phyloP scores from a whole-genome alignment of 2,329 filamentous ascomycete species.

The Sporothrix brunneoviolacea region DNA sequence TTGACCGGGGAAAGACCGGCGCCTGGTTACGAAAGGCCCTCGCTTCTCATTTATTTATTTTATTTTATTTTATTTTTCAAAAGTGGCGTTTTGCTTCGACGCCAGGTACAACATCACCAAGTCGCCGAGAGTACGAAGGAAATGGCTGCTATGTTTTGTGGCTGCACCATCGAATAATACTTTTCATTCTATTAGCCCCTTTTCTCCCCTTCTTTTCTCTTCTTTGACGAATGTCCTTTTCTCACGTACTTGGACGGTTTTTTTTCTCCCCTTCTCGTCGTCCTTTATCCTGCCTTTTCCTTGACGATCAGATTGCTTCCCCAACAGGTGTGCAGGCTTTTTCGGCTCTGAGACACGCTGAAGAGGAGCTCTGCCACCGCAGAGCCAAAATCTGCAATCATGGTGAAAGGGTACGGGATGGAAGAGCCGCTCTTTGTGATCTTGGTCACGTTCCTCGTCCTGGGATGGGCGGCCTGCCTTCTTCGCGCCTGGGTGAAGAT shows the following conservation, averaged over 20 bases:
- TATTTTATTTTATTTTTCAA: background rate
- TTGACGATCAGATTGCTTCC: no score
- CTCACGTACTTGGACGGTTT: no score
- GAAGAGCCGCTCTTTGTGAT: slow-evolving; percentile 15
- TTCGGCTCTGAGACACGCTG: slow-evolving; percentile 1
- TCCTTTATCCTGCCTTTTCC: background rate
- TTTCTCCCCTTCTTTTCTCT: background rate
- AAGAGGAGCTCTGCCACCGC: background rate
- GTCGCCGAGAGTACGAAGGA: slow-evolving; percentile 1
- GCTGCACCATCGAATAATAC: background rate
- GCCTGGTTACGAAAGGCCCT: background rate
- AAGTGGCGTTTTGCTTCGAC: slow-evolving; percentile 2
- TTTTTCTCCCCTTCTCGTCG: background rate
- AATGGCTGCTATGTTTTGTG: background rate
- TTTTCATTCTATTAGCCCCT: background rate
- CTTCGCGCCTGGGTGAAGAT: slow-evolving; percentile 40
- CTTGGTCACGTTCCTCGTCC: slow-evolving; percentile 10
- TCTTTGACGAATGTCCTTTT: background rate
- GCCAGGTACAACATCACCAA: slow-evolving; percentile 7
- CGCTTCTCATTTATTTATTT: no score
- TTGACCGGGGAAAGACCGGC: background rate
- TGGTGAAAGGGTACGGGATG: slow-evolving; percentile 11
- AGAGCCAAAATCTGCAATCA: background rate
- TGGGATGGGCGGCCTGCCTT: slow-evolving; percentile 29
- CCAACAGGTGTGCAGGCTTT: no score